Base-by-base conservation (phyloP, 2,329 filamentous ascomycete species). In the Calonectria naviculata region DNA sequence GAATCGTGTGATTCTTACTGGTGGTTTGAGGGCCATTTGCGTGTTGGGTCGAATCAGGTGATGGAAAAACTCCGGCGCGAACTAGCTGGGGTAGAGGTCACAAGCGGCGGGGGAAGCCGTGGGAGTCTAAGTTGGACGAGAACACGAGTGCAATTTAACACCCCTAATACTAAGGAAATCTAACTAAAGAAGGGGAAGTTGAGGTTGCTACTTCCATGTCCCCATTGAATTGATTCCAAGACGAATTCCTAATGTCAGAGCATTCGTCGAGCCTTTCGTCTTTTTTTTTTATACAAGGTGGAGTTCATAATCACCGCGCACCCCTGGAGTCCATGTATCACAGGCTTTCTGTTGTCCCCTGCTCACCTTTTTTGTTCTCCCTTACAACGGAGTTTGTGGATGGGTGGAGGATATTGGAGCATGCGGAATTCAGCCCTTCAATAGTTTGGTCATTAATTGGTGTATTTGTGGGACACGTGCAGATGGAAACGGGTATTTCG, bases 1-100 rank as follows among this genome's bases (percentile, higher is more conserved):
- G 75, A 77, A 76, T 70, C 65, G 76, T 77, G 61, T 77, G 76
- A 78, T 77, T 69, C 69, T 61, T 41, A 54, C 52, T 65, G 52
- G 64, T 54, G 38, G 64, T 64, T 58, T 69, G 61, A 73, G 67
- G 70, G 73, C 64, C 56, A 60, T 54, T 52, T 66, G 61, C 38
- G 42, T 19, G 41, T 36, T 29, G 58, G 41, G 66, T 36, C 29
- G 28, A 41, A 36, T 36, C 13, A 31, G n/a, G 67, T 60, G 73
- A 73, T 74, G 46, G 60, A 26, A 73, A 61, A 47, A 61, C 65
- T 54, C 62, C 47, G 41, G 70, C 24, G 38, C 46, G 31, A 56
- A 38, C 38, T 58, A 58, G 52, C 36, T 58, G 52, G 52, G 42
- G 52, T 58, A 34, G 19, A n/a, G 44, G 44, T 29, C n/a, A 24